Conservation (phyloP, 108 stramenopile species). For the Skeletonema costatum region DNA sequence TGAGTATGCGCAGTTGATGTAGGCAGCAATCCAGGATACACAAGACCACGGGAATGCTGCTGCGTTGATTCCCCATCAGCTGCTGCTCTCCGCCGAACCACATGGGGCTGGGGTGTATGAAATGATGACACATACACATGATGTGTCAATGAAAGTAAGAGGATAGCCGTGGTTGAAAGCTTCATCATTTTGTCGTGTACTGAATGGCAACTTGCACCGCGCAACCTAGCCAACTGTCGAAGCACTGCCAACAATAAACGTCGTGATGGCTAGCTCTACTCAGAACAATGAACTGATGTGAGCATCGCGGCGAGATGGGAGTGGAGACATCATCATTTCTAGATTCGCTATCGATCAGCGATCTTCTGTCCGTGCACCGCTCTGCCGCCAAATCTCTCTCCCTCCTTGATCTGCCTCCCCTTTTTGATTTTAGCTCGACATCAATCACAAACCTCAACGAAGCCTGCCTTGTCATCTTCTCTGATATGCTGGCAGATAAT, state of each 20-base stretch:
- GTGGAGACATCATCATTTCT: too few relatives aligned
- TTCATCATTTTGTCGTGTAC: background rate
- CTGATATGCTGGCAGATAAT: too few relatives aligned
- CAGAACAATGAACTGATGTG: background rate
- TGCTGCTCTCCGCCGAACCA: background rate
- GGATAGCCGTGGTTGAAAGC: background rate
- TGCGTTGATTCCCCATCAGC: background rate
- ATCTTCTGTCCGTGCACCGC: too few relatives aligned
- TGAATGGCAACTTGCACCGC: background rate
- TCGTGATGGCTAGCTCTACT: too few relatives aligned
- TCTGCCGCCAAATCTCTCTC: too few relatives aligned
- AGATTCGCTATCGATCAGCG: too few relatives aligned
- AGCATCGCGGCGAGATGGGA: background rate
- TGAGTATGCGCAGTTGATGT: background rate
- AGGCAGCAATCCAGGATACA: background rate
- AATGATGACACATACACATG: constrained; percentile 13
- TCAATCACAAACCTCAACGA: background rate
- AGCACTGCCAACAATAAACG: background rate
- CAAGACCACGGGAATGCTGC: background rate
- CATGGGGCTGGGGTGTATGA: constrained; percentile 18
- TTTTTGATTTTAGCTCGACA: too few relatives aligned
- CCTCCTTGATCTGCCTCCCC: too few relatives aligned
- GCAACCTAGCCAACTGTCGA: background rate
- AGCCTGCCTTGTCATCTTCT: background rate
- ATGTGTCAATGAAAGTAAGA: constrained; percentile 3